Conservation (phyloP, 805 yeast species). For the Metschnikowia similis region DNA sequence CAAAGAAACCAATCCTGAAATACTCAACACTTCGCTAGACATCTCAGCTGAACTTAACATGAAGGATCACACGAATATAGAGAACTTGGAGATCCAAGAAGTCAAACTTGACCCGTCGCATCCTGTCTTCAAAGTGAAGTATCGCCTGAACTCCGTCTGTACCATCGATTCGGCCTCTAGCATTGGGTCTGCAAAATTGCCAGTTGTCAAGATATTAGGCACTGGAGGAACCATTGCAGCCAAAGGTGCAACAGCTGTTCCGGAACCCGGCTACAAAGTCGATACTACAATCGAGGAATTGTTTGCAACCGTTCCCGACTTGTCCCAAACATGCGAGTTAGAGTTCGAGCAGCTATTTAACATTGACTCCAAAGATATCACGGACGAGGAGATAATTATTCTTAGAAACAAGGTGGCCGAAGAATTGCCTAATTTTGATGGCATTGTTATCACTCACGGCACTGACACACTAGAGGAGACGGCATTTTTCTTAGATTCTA, state of each 20-base stretch:
- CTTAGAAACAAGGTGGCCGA: constrained; percentile 45
- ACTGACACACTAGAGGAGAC: constrained; percentile 69
- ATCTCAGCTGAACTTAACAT: not conserved
- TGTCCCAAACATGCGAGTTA: constrained; percentile 49
- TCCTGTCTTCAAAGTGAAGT: constrained; percentile 32
- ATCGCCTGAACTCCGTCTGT: constrained; percentile 30
- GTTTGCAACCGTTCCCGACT: constrained; percentile 51
- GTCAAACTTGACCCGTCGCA: constrained; percentile 26
- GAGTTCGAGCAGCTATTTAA: constrained; percentile 62
- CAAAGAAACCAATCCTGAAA: not conserved
- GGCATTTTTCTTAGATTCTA: constrained; percentile 56
- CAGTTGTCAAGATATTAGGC: constrained; percentile 46
- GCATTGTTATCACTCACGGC: constrained; percentile 67
- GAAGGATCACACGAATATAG: constrained; percentile 1
- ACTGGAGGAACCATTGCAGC: constrained; percentile 62
- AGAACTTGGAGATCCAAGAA: constrained; percentile 19
- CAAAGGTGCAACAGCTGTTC: constrained; percentile 42
- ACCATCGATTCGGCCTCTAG: constrained; percentile 18
- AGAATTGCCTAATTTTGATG: constrained; percentile 45
- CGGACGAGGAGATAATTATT: constrained; percentile 40
- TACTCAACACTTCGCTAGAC: not conserved
- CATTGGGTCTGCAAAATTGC: constrained; percentile 18
- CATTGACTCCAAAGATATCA: constrained; percentile 56
- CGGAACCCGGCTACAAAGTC: constrained; percentile 52
- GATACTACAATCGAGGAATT: constrained; percentile 39